Evolutionary conservation across 2,329 filamentous ascomycete genomes (phyloP).

Genomic region (Botryotinia narcissicola): DNA sequence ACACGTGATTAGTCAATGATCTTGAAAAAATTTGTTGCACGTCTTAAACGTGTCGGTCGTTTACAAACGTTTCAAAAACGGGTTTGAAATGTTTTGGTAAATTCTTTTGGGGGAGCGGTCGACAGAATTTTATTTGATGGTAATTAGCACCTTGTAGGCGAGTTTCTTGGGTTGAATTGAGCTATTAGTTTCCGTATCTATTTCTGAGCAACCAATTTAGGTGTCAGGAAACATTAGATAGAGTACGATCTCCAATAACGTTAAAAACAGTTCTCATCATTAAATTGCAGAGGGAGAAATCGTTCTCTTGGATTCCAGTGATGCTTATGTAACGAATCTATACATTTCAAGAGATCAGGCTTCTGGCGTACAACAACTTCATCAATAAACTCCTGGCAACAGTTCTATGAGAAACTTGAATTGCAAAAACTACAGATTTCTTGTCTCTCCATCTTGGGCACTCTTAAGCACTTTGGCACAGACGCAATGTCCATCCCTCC

Average conservation of each 20-base stretch:
- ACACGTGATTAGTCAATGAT: neutral
- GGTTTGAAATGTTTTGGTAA: neutral
- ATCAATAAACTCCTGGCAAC: neutral
- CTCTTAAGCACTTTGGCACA: neutral
- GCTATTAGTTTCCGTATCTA: neutral
- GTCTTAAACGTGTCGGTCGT: neutral
- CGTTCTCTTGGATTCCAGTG: neutral
- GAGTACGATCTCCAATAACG: neutral
- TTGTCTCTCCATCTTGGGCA: neutral
- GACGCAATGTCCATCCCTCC: slow-evolving; percentile 33
- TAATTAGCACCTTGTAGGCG: neutral
- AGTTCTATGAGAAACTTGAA: neutral
- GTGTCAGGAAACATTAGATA: neutral
- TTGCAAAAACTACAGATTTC: neutral
- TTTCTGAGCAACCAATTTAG: neutral
- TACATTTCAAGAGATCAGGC: too few species aligned
- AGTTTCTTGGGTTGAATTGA: neutral
- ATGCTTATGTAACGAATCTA: neutral
- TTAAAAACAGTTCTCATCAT: too few species aligned
- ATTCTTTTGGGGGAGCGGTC: neutral
- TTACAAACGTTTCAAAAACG: neutral
- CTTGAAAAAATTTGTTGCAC: neutral
- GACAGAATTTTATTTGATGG: neutral
- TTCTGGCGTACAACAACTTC: neutral
- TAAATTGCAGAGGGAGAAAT: neutral